These are phyloP conservation scores for Cryptococcus floricola DNA, from an alignment of 1,284 basidiomycete genomes.

Conservation along the genomic window DNA sequence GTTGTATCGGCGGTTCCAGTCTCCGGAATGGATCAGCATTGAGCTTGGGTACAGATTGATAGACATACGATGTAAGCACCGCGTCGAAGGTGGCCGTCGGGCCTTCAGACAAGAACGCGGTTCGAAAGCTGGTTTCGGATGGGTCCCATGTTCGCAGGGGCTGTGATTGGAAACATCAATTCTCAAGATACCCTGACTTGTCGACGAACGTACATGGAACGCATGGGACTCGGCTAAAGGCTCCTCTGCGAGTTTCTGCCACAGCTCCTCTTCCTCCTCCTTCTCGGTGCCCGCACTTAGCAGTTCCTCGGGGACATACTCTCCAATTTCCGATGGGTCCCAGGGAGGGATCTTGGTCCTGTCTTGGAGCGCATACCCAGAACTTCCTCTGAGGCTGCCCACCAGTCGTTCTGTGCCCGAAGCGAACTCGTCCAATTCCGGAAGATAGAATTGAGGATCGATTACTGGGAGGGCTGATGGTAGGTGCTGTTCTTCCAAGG, in stretches of 20 bases:
- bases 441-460: conserved; percentile 20
- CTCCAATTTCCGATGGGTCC: background rate
- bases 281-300: background rate
- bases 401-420: conserved; percentile 26
- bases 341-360: background rate
- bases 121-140: background rate
- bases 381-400: conserved; percentile 10
- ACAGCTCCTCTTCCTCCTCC: conserved; percentile 1
- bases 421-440: conserved; percentile 26
- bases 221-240: conserved; percentile 21
- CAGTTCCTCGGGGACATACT: background rate
- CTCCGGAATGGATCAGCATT: conserved; percentile 7
- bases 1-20: conserved; percentile 14
- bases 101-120: conserved; percentile 25
- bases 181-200: background rate
- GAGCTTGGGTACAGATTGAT: background rate
- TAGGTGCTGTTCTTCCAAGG: background rate
- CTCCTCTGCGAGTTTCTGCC: conserved; percentile 5
- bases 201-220: conserved; percentile 4
- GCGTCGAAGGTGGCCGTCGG: conserved; percentile 26
- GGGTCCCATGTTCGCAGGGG: conserved; percentile 30
- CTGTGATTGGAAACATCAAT: conserved; percentile 6
- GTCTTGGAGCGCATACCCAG: conserved; percentile 6
- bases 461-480: background rate
- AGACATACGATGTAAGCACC: conserved; percentile 24